Evolutionary conservation across 1,139 yeast genomes (phyloP), one percentile per base, ranked within the genome.

Genomic region (Citeromyces hawaiiensis): DNA sequence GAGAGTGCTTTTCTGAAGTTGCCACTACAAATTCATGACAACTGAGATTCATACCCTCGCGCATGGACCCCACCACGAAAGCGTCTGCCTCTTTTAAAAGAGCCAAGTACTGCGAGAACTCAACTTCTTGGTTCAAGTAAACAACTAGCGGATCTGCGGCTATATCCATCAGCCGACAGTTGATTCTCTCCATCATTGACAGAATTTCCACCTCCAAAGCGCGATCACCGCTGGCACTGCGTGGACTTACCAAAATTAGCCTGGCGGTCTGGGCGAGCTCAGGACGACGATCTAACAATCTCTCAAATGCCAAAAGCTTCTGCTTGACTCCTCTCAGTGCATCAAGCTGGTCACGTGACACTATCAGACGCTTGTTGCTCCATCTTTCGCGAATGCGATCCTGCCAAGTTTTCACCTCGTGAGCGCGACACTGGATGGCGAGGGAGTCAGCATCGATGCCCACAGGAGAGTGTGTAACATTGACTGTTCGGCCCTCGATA

Each of bases 11-110:
- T 35, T 72, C 76, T 23, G 68, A 64, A 3, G 94, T 75, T 19
- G 95, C 86, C 42, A 79, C 80, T 32, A 87, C 73, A 55, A 82
- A 93, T 56, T 91, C 98, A 54, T 93, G 98, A 51, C 96, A 87
- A 0, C 98, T 87, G 54, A 91, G 66, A 53, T 91, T 91, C 83
- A 91, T 83, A 15, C 98, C 98, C 58, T 93, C 99, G 54, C 98
- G 76, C 69, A 91, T 72, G 1, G 96, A 82, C 4, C 94, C 78
- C 2, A 91, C 96, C 30, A 83, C 77, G 56, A 91, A 91, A 2
- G 76, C 68, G 48, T 83, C 94, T 0, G 97, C 96, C 55, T 87
- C 96, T 36, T 79, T 66, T 41, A 83, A 72, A 42, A 91, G 62
- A 0, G 96, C 97, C 48, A 91, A 60, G 54, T 91, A 91, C 57